Base-by-base conservation (phyloP, 805 yeast species). In the Candida ovalis region DNA sequence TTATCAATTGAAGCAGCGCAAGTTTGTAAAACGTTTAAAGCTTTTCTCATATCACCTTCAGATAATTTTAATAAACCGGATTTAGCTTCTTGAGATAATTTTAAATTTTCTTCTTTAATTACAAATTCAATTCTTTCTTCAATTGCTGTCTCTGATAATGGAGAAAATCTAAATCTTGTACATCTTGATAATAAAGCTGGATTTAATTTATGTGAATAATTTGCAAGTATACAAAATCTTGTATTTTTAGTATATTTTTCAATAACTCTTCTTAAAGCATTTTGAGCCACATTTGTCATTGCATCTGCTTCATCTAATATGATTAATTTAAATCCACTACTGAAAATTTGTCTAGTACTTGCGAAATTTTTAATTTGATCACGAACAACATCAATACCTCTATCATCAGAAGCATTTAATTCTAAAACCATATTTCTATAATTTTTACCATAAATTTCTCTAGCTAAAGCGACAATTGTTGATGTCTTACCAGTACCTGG, bases 331-430 rank as follows among this genome's bases (percentile, higher is more conserved):
- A 90, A 90, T 13, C 94, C 95, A 46, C 78, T 75, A 51, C 82
- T 75, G 68, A 92, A 94, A 46, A 94, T 92, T 66, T 94, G 99
- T 75, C 89, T 82, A 1, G 99, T 94, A 27, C 92, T 82, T 10
- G 99, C 99, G 71, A 94, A 94, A 58, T 86, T 90, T 74, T 94
- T 94, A 72, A 94, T 90, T 68, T 90, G 97, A 60, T 94, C 94
- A 54, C 99, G 79, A n/a, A 94, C 98, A 40, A 94, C 97, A 58
- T 89, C 96, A 56, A 94, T 94, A 55, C 99, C 99, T 70, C 99
- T 80, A 66, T 94, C 99, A 67, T 94, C 99, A 3, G 95, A 85
- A 3, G 99, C 99, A 68, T 94, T 94, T 66, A 94, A 75, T 64
- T 94, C 99, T 47, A 94, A 71, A 1, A 94, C 97, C 91, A 91